A percentile compares a stretch with the other conserved stretches of the same genome.
Evolutionary conservation across 371 early-diverging fungal species (phyloP).

Genomic region (Circinella minor): DNA sequence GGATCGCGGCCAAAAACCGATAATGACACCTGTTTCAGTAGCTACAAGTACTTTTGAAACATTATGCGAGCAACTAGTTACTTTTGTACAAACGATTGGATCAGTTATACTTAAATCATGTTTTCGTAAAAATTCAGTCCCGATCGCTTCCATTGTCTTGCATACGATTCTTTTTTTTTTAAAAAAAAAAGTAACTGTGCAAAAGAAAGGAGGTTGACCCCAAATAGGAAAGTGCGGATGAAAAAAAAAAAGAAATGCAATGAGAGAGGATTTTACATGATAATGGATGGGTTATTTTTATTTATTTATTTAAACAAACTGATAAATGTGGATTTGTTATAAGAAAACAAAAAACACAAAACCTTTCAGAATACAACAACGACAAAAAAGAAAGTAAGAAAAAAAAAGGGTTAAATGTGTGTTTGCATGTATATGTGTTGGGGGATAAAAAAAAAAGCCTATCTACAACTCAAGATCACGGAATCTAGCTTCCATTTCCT

Average conservation of each 20-base stretch:
- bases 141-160: slow-evolving; percentile 1
- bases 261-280: no score
- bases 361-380: slow-evolving; percentile 1
- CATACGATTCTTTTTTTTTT: neutral
- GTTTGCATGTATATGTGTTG: no score
- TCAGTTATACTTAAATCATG: neutral
- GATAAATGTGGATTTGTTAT: no score
- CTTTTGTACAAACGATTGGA: neutral
- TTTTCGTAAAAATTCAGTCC: neutral
- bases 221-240: no score
- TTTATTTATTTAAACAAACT: no score
- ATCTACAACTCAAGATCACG: slow-evolving; percentile 54
- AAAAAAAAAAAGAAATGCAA: no score
- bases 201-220: neutral
- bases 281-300: no score
- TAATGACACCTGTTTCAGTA: neutral
- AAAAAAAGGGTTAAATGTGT: neutral
- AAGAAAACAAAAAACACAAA: no score
- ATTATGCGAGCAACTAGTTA: neutral
- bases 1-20: neutral
- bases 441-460: neutral
- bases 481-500: slow-evolving; percentile 98
- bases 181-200: neutral
- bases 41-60: neutral
- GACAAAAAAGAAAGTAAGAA: neutral